Percentiles rank a stretch among this genome's conserved stretches.
phyloP scores from a whole-genome alignment of 495 filamentous ascomycete genomes.

The Cercophora newfieldiana region DNA sequence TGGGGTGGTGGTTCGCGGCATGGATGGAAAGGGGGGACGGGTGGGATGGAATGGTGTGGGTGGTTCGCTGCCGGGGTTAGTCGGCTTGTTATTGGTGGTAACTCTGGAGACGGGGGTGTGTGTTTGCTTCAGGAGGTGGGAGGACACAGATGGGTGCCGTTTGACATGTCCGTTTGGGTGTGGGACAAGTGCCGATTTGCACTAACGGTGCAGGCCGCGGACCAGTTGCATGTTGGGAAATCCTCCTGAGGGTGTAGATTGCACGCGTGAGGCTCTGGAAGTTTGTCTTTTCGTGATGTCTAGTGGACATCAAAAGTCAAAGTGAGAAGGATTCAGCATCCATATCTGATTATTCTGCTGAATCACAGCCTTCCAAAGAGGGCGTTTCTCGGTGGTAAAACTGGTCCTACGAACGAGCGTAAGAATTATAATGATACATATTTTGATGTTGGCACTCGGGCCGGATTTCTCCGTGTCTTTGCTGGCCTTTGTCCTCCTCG shows the following conservation, averaged over 20 bases:
- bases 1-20: no score
- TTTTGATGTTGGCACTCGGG: slow-evolving; percentile 7
- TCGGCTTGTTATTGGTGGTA: background rate
- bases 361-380: background rate
- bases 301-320: background rate
- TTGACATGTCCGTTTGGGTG: background rate
- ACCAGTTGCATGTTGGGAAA: background rate
- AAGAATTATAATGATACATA: slow-evolving; percentile 37
- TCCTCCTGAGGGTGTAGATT: background rate
- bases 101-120: background rate
- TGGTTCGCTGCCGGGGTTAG: no score
- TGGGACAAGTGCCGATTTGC: background rate
- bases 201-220: background rate
- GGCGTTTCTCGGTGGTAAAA: background rate
- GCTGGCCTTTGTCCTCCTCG: background rate
- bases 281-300: background rate
- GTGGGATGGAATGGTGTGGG: background rate
- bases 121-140: background rate
- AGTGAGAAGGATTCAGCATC: background rate
- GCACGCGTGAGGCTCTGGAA: background rate
- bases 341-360: background rate
- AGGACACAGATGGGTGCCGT: background rate
- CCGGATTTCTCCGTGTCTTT: background rate
- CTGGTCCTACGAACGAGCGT: slow-evolving; percentile 32
- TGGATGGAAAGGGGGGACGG: background rate